Conservation (phyloP, 768 basidiomycete genomes). For the Boletus tylopilopsis region DNA sequence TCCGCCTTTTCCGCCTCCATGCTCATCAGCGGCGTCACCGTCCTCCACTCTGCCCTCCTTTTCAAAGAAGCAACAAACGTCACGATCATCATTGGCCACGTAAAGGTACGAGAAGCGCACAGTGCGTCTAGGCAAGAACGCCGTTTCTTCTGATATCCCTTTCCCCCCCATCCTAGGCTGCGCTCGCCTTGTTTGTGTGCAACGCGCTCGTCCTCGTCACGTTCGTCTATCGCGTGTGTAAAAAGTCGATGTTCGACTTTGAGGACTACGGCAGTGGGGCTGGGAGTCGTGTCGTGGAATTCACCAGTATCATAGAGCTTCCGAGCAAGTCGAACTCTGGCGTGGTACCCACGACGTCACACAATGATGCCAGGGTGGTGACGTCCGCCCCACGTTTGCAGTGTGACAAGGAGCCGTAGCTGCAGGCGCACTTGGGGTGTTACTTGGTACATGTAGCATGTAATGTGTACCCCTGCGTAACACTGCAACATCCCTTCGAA, state of each 20-base stretch:
- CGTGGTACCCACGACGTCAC: background rate
- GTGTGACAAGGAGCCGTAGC: background rate
- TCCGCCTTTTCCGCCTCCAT: conserved; percentile 21
- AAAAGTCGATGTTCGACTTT: background rate
- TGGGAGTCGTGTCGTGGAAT: background rate
- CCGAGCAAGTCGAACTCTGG: conserved; percentile 13
- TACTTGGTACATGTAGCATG: too few species aligned
- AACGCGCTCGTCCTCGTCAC: conserved; percentile 20
- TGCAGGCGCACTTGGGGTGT: background rate
- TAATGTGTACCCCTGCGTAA: too few species aligned
- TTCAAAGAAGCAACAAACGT: background rate
- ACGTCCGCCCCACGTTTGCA: background rate
- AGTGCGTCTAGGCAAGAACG: background rate
- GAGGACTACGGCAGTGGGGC: background rate
- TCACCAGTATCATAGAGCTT: conserved; percentile 17
- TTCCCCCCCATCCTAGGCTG: conserved; percentile 5
- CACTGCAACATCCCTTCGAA: too few species aligned
- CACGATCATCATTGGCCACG: conserved; percentile 19
- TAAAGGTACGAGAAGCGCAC: conserved; percentile 16
- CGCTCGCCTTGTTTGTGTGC: conserved; percentile 20
- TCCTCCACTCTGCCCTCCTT: conserved; percentile 22
- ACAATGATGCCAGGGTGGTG: too few species aligned
- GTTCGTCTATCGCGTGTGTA: conserved; percentile 15
- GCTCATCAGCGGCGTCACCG: conserved; percentile 20
- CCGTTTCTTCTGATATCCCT: background rate